These are phyloP conservation scores for Fusarium floridanum DNA, from an alignment of 2,329 filamentous ascomycete species.

Conservation along the genomic window DNA sequence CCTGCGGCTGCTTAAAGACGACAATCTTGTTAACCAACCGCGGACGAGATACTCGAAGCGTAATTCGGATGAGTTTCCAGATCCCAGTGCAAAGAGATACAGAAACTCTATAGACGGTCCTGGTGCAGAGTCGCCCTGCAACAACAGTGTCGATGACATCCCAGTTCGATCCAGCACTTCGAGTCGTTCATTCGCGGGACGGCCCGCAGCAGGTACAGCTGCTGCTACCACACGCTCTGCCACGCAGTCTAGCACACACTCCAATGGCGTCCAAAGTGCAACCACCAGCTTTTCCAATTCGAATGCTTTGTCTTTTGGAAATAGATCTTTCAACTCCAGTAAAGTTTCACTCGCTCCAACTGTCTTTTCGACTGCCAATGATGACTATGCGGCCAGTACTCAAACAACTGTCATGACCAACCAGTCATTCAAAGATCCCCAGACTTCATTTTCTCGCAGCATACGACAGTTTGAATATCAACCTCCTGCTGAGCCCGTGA, in stretches of 20 bases:
- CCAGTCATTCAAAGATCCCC: conserved; percentile 4
- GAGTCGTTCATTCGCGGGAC: conserved; percentile 21
- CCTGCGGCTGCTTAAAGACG: conserved; percentile 30
- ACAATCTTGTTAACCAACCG: conserved; percentile 18
- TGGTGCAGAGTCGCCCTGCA: not conserved
- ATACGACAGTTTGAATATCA: conserved; percentile 25
- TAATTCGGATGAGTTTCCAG: conserved; percentile 37
- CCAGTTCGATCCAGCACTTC: conserved; percentile 38
- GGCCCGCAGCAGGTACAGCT: conserved; percentile 27
- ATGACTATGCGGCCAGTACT: conserved; percentile 43
- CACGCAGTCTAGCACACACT: conserved; percentile 4
- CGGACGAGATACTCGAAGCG: conserved; percentile 38
- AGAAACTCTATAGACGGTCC: conserved; percentile 28
- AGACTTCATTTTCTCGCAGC: conserved; percentile 18
- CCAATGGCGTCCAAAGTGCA: conserved; percentile 17
- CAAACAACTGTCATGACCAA: conserved; percentile 50
- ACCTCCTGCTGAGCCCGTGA: not conserved
- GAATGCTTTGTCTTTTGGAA: conserved; percentile 27
- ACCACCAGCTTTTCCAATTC: conserved; percentile 24
- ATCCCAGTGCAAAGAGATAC: conserved; percentile 31
- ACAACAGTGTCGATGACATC: conserved; percentile 37
- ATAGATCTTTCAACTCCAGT: conserved; percentile 49
- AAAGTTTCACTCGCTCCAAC: conserved; percentile 48
- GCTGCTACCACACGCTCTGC: conserved; percentile 12
- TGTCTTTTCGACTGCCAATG: conserved; percentile 51